Evolutionary conservation across 2,329 filamentous ascomycete genomes (phyloP).

Genomic region (Zarea fungicola): DNA sequence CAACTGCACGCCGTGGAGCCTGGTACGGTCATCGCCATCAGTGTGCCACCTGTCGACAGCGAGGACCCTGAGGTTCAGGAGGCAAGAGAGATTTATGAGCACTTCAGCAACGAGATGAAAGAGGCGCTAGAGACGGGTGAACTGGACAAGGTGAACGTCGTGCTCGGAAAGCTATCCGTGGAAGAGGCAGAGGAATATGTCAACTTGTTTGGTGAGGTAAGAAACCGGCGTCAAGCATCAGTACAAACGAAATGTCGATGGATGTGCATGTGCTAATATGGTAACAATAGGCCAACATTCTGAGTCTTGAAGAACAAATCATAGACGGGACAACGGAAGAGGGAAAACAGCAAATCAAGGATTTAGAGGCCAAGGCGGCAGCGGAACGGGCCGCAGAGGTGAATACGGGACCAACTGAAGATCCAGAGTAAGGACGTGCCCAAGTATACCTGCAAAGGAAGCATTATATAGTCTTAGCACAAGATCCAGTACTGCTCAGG

Average conservation of each 20-base stretch:
- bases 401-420: constrained; percentile 17
- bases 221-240: constrained; percentile 18
- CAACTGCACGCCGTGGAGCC: constrained; percentile 96
- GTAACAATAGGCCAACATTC: constrained; percentile 62
- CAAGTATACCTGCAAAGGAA: too few species aligned
- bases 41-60: constrained; percentile 64
- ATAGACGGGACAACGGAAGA: constrained; percentile 93
- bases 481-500: too few species aligned
- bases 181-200: constrained; percentile 84
- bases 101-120: constrained; percentile 75
- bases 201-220: constrained; percentile 67
- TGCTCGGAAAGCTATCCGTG: constrained; percentile 82
- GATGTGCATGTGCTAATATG: too few species aligned
- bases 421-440: constrained; percentile 34
- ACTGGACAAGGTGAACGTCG: constrained; percentile 54
- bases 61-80: constrained; percentile 59
- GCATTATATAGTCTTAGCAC: constrained; percentile 3
- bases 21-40: constrained; percentile 85
- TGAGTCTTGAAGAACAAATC: constrained; percentile 87
- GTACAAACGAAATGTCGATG: not conserved
- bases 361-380: constrained; percentile 55
- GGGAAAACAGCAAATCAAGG: constrained; percentile 70
- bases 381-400: constrained; percentile 22
- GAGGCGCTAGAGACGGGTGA: constrained; percentile 82
- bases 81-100: constrained; percentile 72